Conservation (phyloP, 306 rosid genomes). For the Acmispon strigosus region DNA sequence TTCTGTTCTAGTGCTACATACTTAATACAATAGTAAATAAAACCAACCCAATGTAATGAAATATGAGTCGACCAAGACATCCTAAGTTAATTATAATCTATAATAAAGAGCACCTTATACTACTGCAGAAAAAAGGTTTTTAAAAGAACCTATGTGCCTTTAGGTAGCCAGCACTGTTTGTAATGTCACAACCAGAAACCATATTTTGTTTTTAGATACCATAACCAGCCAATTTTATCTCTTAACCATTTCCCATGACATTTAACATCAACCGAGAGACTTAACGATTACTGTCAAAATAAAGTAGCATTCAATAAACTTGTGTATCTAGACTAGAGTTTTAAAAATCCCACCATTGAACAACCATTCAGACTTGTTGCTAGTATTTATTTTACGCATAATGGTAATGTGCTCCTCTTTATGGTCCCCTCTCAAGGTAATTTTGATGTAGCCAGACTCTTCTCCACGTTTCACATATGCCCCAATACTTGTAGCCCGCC, state of each 20-base stretch:
- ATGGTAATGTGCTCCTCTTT: constrained; percentile 48
- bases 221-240: background rate
- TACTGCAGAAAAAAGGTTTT: background rate
- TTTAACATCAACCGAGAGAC: constrained; percentile 9
- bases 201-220: constrained; percentile 2
- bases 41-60: background rate
- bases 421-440: constrained; percentile 65
- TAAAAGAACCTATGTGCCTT: background rate
- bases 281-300: background rate
- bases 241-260: background rate
- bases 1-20: background rate
- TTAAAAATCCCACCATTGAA: constrained; percentile 49
- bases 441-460: constrained; percentile 60
- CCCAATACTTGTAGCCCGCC: constrained; percentile 75
- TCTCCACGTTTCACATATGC: constrained; percentile 92
- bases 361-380: constrained; percentile 85
- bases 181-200: constrained; percentile 4
- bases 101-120: background rate
- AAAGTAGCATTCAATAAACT: background rate
- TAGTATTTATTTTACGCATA: constrained; percentile 63
- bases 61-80: background rate
- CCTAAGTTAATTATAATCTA: background rate
- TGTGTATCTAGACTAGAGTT: background rate
- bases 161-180: background rate
- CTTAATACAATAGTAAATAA: background rate